Conservation (phyloP, 345 rosid genomes). For the Microcos paniculata region DNA sequence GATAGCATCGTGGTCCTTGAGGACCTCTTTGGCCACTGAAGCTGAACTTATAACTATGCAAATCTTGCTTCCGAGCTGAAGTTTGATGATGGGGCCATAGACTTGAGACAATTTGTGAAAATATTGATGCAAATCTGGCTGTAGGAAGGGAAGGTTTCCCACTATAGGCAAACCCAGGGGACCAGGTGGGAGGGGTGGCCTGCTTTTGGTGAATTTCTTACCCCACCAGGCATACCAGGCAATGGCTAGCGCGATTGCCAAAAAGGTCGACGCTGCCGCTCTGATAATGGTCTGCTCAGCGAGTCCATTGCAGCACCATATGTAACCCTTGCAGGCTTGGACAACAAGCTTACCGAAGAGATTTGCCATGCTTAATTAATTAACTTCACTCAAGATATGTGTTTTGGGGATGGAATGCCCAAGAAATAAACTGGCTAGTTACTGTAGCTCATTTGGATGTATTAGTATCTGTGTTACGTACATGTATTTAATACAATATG, state of each 20-base stretch:
- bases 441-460: too few species aligned
- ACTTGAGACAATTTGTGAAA: neutral
- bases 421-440: too few species aligned
- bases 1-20: constrained; percentile 35
- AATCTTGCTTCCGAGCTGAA: constrained; percentile 35
- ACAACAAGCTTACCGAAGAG: neutral
- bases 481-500: too few species aligned
- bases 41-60: constrained; percentile 33
- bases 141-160: constrained; percentile 38
- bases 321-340: neutral
- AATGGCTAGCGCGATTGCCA: neutral
- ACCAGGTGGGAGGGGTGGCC: constrained; percentile 23
- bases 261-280: neutral
- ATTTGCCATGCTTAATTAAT: neutral
- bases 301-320: neutral
- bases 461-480: too few species aligned
- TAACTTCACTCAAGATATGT: too few species aligned
- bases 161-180: constrained; percentile 36
- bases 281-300: neutral
- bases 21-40: constrained; percentile 33
- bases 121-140: constrained; percentile 28
- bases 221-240: neutral
- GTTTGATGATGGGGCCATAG: constrained; percentile 33
- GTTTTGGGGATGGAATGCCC: too few species aligned
- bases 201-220: neutral